Base-by-base conservation (phyloP, 139 green algal species). In the Monoraphidium neglectum region DNA sequence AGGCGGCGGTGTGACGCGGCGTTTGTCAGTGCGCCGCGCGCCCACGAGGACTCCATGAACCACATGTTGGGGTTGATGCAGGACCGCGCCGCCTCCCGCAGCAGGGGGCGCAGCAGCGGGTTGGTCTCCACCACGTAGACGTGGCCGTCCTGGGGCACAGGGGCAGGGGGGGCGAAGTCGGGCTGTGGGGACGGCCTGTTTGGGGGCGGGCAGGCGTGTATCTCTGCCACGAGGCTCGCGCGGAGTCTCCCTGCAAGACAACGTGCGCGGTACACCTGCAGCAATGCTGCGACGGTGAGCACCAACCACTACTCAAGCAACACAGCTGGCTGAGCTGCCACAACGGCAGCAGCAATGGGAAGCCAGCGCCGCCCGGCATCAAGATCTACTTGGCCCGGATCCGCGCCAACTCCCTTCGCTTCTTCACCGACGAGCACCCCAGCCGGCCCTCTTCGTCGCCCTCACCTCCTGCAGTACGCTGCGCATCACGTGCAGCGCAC, bases 1-100 rank as follows among this genome's bases (percentile, higher is more conserved):
- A 80, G 74, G 26, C 65, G 28, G 40, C 57, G 63, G 56, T 35
- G 23, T 36, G n/a, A 69, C 26, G 66, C 33, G 2, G 60, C 53
- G 66, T 80, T 77, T 1, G 75, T 59, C 3, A 86, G 60, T 1
- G 54, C 56, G 37, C 81, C 76, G 15, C 76, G 71, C 10, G 26
- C 30, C 81, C 81, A 86, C 16, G 72, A 38, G 1, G 46, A 6
- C 4, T n/a, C 30, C 36, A 56, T 67, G 61, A 84, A 90, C 78
- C 80, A 90, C 56, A 90, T 60, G 72, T 90, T 88, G 71, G 77
- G 37, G 78, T 87, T 88, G 15, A 82, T 32, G 68, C 86, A 87
- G 70, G 74, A 74, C 18, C 62, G 51, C 0, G 82, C 74, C 0
- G 86, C 86, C 18, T 83, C 73, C 21, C 72, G 69, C 33, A 90